Conservation (phyloP, 306 rosid species). For the Cyamopsis tetragonoloba region DNA sequence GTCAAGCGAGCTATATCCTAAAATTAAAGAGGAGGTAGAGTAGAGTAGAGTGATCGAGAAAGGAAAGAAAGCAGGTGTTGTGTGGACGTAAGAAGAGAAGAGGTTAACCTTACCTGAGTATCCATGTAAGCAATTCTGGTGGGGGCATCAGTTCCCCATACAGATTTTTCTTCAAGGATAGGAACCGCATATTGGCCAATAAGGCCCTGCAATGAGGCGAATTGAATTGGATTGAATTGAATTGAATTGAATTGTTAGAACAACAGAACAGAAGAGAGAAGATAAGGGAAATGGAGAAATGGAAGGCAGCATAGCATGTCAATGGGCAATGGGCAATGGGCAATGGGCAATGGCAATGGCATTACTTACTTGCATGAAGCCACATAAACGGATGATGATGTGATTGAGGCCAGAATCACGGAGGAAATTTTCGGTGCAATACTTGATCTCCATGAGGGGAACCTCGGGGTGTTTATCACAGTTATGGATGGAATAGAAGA, state of each 20-base stretch:
- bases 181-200: conserved; percentile 98
- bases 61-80: not conserved
- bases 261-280: too few species aligned
- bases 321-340: too few species aligned
- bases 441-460: conserved; percentile 97
- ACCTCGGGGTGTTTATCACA: conserved; percentile 96
- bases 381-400: conserved; percentile 67
- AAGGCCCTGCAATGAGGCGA: conserved; percentile 66
- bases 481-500: conserved; percentile 93
- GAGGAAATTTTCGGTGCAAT: conserved; percentile 83
- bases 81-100: not conserved
- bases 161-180: conserved; percentile 90
- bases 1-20: conserved; percentile 96
- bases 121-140: conserved; percentile 99
- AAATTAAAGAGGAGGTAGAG: not conserved
- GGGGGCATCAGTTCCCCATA: conserved; percentile 98
- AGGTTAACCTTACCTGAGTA: conserved; percentile 54
- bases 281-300: too few species aligned
- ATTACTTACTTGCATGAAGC: conserved; percentile 81
- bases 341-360: not conserved
- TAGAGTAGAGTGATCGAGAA: not conserved
- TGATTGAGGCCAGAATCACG: conserved; percentile 74
- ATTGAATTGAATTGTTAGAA: too few species aligned
- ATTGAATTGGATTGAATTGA: too few species aligned
- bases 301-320: too few species aligned